Evolutionary conservation across 163 green algal species (phyloP), one percentile per base, ranked within the genome.

Genomic region (Chlamydomonas reinhardtii): DNA sequence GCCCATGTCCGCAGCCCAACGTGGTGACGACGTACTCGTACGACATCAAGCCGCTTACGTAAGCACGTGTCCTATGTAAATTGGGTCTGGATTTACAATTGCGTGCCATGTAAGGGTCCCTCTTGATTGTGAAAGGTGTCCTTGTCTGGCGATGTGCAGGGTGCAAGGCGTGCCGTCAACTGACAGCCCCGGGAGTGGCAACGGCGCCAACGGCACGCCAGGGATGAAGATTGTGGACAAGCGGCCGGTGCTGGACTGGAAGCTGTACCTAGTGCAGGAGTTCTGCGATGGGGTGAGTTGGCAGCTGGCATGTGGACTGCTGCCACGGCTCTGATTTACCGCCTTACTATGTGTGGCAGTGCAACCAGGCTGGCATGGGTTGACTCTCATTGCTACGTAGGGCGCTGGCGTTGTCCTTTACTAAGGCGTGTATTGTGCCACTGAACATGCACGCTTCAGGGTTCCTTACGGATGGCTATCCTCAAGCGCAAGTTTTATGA

Each of bases 191-290:
- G 39, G n/a, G n/a, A 83, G 39, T 34, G 75, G 75, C 59, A 61
- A 71, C 29, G 43, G 76, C 39, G 69, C 68, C 19, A 64, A 66
- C 29, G 29, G 65, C 65, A 71, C 65, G 29, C 65, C 65, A 2
- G 65, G 74, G 27, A 34, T 61, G 12, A 73, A 35, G 19, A 87
- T 87, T 39, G 61, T 76, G 25, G 81, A 85, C 71, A 87, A 87
- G 81, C 81, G 81, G 6, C 22, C 81, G n/a, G 70, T 90, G 11
- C n/a, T 77, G 39, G 85, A 90, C 72, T 90, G 85, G 85, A 90
- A 90, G 77, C 85, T 88, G 35, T 90, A 90, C 74, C 78, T 83
- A 16, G 66, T 91, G 56, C 88, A 91, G 76, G 88, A 91, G 76
- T 91, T 87, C 82, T 91, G 88, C 69, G 79, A 89, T 35, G 88